Evolutionary conservation across 768 basidiomycete species (phyloP).

Genomic region (Tremella mesenterica): DNA sequence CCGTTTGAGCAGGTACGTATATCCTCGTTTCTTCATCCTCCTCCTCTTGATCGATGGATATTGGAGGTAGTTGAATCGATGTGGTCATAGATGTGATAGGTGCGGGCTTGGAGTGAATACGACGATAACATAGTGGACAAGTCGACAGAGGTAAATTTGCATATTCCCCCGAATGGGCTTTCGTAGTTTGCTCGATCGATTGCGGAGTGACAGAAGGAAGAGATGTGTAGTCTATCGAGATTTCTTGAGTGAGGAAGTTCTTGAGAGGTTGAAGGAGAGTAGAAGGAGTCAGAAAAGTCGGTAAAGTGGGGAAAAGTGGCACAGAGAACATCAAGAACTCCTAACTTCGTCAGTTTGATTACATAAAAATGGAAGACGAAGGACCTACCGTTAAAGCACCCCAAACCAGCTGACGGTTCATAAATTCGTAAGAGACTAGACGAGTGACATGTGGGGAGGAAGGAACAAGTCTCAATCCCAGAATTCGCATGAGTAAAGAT

Average conservation of each 20-base stretch:
- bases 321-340: slow-evolving; percentile 90
- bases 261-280: slow-evolving; percentile 13
- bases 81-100: slow-evolving; percentile 50
- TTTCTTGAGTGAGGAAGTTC: slow-evolving; percentile 9
- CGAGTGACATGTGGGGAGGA: slow-evolving; percentile 60
- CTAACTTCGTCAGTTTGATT: slow-evolving; percentile 48
- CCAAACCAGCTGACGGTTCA: slow-evolving; percentile 99
- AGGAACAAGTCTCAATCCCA: slow-evolving; percentile 66
- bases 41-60: slow-evolving; percentile 11
- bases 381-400: slow-evolving; percentile 83
- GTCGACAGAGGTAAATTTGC: slow-evolving; percentile 61
- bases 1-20: slow-evolving; percentile 55
- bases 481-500: slow-evolving; percentile 67
- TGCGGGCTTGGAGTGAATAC: slow-evolving; percentile 40
- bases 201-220: slow-evolving; percentile 1
- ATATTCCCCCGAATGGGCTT: slow-evolving; percentile 51
- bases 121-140: slow-evolving; percentile 70
- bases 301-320: slow-evolving; percentile 64
- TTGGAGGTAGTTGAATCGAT: slow-evolving; percentile 13
- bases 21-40: slow-evolving; percentile 64
- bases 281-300: slow-evolving; percentile 14
- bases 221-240: slow-evolving; percentile 11
- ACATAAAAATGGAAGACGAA: neutral
- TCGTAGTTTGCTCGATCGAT: neutral
- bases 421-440: slow-evolving; percentile 94